Evolutionary conservation across 495 filamentous ascomycete genomes (phyloP), one percentile per base, ranked within the genome.

Genomic region (Terfezia claveryi): DNA sequence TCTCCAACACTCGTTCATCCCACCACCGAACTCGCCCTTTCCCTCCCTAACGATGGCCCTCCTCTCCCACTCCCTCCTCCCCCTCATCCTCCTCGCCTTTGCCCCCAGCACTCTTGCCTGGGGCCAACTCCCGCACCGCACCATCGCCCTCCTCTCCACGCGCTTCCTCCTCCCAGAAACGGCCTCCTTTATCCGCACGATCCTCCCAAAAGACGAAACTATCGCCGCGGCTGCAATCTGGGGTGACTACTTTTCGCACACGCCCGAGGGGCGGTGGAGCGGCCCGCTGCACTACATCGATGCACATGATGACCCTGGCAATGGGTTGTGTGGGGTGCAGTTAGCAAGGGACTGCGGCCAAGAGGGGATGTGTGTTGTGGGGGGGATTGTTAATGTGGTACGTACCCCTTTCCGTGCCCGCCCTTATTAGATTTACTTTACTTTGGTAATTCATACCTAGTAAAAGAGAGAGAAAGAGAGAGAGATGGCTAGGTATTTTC

Each of bases 281-380:
- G 68, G 67, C n/a, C 71, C 71, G 16, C 78, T 79, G 66, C 81
- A 85, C 68, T 85, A 73, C 70, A 83, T 85, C 67, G 81, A 85
- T 62, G 79, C 81, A 10, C 69, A 78, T 51, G 81, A 85, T 70
- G 59, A 66, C 54, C 81, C 81, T 38, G 80, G 80, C 0, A 41
- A 58, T 7, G 68, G 4, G 4, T 1, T 63, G 38, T 85, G 81
- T 68, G 73, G 68, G 52, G 74, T 85, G 49, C 70, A 76, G 59
- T 79, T 71, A 56, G 61, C 67, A 10, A 72, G 81, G 36, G 81
- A 85, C 68, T 84, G 81, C 63, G 52, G 57, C 10, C 73, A 73
- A 9, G 58, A 62, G 2, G 68, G 70, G 12, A 80, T 80, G 16
- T 85, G 81, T 64, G 70, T 81, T 46, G 73, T 85, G 58, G 72